These are phyloP conservation scores for Parietaria judaica DNA, from an alignment of 306 rosid genomes.

Conservation along the genomic window DNA sequence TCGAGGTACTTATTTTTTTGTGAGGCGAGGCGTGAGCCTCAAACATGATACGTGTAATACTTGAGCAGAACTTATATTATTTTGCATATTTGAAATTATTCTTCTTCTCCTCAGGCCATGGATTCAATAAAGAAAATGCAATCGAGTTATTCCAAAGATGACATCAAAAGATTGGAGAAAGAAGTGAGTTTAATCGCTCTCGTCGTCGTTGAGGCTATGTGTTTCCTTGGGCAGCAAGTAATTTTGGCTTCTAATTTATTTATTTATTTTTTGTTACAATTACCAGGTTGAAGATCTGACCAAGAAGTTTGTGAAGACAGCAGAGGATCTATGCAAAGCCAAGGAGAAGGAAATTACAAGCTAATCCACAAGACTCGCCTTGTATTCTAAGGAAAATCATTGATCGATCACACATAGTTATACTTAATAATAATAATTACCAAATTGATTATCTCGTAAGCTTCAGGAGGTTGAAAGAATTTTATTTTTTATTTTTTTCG, in stretches of 20 bases:
- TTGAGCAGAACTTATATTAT: no score
- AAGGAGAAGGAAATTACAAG: conserved; percentile 82
- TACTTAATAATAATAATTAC: no score
- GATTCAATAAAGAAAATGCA: conserved; percentile 66
- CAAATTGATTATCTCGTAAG: no score
- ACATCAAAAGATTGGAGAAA: conserved; percentile 82
- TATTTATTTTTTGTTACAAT: neutral
- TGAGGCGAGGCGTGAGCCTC: no score
- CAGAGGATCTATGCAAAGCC: conserved; percentile 74
- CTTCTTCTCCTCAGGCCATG: conserved; percentile 50
- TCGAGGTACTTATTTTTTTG: no score
- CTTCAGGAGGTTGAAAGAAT: no score
- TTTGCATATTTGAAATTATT: neutral
- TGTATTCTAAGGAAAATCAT: no score
- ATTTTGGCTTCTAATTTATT: conserved; percentile 11
- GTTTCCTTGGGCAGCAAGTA: neutral
- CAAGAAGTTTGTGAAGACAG: conserved; percentile 64
- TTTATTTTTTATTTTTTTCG: no score
- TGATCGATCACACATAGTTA: no score
- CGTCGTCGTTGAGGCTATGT: neutral
- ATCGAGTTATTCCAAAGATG: conserved; percentile 73
- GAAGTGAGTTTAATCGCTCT: conserved; percentile 46
- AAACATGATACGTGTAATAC: no score
- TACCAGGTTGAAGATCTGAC: conserved; percentile 76
- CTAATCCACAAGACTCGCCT: conserved; percentile 11